phyloP scores from a whole-genome alignment of 306 rosid species.

The Rubus idaeus region DNA sequence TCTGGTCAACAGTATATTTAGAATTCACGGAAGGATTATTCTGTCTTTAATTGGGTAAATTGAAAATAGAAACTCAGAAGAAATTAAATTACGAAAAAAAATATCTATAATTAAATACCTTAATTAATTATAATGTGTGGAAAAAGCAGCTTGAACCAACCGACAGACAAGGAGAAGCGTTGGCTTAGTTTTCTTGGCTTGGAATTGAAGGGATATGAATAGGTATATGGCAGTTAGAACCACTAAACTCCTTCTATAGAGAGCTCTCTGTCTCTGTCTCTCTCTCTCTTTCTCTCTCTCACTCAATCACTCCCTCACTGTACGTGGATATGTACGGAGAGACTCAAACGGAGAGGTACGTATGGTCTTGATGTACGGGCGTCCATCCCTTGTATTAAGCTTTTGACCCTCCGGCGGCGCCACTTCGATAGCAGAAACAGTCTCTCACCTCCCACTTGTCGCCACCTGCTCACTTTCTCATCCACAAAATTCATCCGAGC shows the following conservation, averaged over 20 bases:
- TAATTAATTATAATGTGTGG: slow-evolving; percentile 22
- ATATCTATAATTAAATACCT: background rate
- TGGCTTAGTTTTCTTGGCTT: slow-evolving; percentile 53
- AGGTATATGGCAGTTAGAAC: slow-evolving; percentile 66
- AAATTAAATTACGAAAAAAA: background rate
- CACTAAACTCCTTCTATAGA: slow-evolving; percentile 27
- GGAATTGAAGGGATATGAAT: slow-evolving; percentile 65
- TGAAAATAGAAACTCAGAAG: background rate
- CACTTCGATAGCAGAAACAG: background rate
- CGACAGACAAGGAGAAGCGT: slow-evolving; percentile 58
- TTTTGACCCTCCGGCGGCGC: slow-evolving; percentile 10
- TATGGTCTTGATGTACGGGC: slow-evolving; percentile 12
- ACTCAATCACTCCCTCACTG: slow-evolving; percentile 41
- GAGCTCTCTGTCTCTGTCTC: slow-evolving; percentile 29
- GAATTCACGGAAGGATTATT: background rate
- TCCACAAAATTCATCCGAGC: slow-evolving; percentile 48
- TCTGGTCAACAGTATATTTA: background rate
- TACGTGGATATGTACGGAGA: background rate
- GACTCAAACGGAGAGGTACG: background rate
- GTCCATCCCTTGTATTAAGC: slow-evolving; percentile 13
- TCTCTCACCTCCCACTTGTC: slow-evolving; percentile 12
- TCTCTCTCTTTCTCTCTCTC: slow-evolving; percentile 33
- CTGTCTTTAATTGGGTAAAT: background rate
- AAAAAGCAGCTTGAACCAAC: slow-evolving; percentile 49
- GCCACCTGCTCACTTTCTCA: slow-evolving; percentile 35